These are phyloP conservation scores for Exophiala spinifera DNA, from an alignment of 2,329 filamentous ascomycete genomes.

Conservation along the genomic window DNA sequence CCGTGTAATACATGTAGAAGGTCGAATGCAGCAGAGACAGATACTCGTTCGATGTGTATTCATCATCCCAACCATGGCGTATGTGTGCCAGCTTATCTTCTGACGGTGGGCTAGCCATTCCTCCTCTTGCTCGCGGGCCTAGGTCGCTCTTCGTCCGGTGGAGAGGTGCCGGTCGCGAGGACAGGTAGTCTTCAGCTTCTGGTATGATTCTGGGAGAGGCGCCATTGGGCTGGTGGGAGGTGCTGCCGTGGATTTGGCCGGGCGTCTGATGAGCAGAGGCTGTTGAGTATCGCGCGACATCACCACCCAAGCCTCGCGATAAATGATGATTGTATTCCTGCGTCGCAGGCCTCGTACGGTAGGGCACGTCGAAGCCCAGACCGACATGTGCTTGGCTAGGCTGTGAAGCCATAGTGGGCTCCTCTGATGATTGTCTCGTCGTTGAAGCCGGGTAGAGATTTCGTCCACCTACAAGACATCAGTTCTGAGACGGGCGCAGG, in stretches of 20 bases:
- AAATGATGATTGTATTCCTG: slow-evolving; percentile 12
- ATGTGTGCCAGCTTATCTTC: slow-evolving; percentile 55
- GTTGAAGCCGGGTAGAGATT: slow-evolving; percentile 5
- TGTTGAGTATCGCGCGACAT: slow-evolving; percentile 10
- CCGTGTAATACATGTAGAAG: slow-evolving; percentile 99
- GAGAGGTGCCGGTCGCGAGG: slow-evolving; percentile 30
- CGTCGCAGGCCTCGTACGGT: slow-evolving; percentile 12
- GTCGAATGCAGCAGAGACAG: slow-evolving; percentile 83
- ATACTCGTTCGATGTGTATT: slow-evolving; percentile 87
- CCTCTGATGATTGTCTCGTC: neutral
- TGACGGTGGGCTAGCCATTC: slow-evolving; percentile 36
- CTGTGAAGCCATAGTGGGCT: slow-evolving; percentile 15
- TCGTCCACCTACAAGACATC: slow-evolving; percentile 3
- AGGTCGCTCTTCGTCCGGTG: slow-evolving; percentile 54
- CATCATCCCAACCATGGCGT: slow-evolving; percentile 87
- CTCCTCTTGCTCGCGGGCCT: slow-evolving; percentile 44
- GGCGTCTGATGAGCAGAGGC: slow-evolving; percentile 7
- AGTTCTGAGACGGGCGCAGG: neutral
- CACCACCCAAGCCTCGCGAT: slow-evolving; percentile 2
- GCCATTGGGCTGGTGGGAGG: slow-evolving; percentile 13
- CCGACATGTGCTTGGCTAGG: slow-evolving; percentile 7
- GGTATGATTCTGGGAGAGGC: slow-evolving; percentile 21
- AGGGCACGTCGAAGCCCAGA: slow-evolving; percentile 16
- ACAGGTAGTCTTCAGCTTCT: slow-evolving; percentile 23
- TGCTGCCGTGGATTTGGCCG: slow-evolving; percentile 6